A percentile compares a stretch with the other conserved stretches of the same genome.
Evolutionary conservation across 345 rosid genomes (phyloP).

Genomic region (Euphorbia tirucalli): DNA sequence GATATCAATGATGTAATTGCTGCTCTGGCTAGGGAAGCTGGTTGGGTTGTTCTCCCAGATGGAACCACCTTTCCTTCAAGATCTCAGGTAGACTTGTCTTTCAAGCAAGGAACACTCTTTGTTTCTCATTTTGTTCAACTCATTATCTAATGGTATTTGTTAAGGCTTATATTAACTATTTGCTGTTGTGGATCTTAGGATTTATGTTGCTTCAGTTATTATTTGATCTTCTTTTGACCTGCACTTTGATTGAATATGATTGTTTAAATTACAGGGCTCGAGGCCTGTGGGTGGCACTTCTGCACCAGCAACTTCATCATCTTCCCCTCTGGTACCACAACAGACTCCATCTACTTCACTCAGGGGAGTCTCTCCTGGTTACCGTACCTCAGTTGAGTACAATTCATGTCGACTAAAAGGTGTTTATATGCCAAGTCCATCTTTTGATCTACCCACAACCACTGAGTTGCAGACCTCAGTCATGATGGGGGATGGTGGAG

Average conservation of each 20-base stretch:
- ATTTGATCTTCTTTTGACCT: constrained; percentile 4
- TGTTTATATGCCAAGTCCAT: constrained; percentile 62
- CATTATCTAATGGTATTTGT: not conserved
- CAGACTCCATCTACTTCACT: constrained; percentile 58
- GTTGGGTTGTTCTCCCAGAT: constrained; percentile 99
- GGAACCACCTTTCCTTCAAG: constrained; percentile 97
- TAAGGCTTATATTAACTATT: not conserved
- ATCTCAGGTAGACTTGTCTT: constrained; percentile 63
- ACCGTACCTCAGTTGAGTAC: constrained; percentile 58
- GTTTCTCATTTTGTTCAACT: not conserved
- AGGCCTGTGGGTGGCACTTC: constrained; percentile 65
- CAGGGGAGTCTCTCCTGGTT: constrained; percentile 60
- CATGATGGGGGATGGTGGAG: constrained; percentile 53
- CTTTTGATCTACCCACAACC: constrained; percentile 53
- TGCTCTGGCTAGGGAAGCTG: constrained; percentile 99
- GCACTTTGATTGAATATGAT: not conserved
- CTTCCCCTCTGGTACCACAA: constrained; percentile 65
- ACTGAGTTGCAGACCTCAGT: constrained; percentile 51
- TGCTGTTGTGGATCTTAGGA: not conserved
- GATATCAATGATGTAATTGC: constrained; percentile 98
- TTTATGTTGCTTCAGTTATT: not conserved
- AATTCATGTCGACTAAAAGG: constrained; percentile 71
- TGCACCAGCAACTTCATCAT: constrained; percentile 44
- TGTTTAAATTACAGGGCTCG: constrained; percentile 51
- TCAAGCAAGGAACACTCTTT: constrained; percentile 5